Conservation (phyloP, 225 moss, liverwort and hornwort genomes). For the Marchantia paleacea region DNA sequence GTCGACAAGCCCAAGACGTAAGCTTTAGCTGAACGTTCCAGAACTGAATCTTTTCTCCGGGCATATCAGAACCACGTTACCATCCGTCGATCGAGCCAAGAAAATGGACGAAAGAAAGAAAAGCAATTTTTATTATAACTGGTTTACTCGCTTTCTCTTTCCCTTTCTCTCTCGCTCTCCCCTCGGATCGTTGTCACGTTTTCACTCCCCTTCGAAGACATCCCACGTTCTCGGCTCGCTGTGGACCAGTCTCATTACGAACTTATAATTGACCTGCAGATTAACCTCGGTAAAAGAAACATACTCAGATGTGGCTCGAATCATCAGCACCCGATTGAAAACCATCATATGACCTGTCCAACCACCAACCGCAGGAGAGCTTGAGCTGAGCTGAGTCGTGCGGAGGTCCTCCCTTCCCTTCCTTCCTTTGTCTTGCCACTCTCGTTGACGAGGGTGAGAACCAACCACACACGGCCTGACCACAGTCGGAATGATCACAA, state of each 20-base stretch:
- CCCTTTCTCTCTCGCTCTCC: no score
- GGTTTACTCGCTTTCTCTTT: neutral
- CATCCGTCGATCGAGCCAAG: neutral
- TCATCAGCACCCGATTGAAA: neutral
- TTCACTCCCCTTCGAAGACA: neutral
- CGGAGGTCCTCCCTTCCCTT: neutral
- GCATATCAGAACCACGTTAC: neutral
- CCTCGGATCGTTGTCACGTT: neutral
- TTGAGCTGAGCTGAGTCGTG: neutral
- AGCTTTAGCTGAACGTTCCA: slow-evolving; percentile 17
- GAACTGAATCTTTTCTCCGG: slow-evolving; percentile 12
- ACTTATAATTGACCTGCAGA: neutral
- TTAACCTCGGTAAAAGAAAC: neutral
- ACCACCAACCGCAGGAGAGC: neutral
- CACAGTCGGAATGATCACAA: neutral
- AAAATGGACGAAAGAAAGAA: neutral
- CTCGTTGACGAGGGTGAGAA: neutral
- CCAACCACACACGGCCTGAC: neutral
- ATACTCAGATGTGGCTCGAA: neutral
- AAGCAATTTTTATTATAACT: neutral
- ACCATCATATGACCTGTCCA: neutral
- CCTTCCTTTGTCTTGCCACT: neutral
- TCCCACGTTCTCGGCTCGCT: neutral
- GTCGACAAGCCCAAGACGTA: neutral
- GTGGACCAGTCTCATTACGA: neutral